Conservation (phyloP, 2,329 filamentous ascomycete genomes). For the Penicillium sp. region DNA sequence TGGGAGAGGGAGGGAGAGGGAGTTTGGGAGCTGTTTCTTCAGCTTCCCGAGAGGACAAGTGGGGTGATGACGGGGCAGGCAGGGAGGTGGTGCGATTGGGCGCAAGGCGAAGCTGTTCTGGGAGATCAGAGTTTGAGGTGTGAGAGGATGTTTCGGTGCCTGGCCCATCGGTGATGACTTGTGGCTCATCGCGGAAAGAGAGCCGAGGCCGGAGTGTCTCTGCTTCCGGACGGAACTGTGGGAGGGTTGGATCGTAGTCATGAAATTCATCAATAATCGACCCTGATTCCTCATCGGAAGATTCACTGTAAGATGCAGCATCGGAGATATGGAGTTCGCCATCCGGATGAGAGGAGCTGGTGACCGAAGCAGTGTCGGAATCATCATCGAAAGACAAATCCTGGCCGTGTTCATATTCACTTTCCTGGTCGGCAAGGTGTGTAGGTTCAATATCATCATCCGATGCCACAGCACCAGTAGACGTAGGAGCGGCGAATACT, state of each 20-base stretch:
- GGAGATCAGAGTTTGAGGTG: slow-evolving; percentile 26
- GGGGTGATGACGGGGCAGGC: slow-evolving; percentile 32
- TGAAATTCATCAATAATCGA: not conserved
- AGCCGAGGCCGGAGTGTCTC: slow-evolving; percentile 27
- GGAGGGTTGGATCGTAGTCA: slow-evolving; percentile 46
- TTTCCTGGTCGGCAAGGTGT: slow-evolving; percentile 24
- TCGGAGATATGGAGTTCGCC: slow-evolving; percentile 4
- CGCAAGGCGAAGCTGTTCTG: slow-evolving; percentile 41
- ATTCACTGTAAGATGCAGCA: slow-evolving; percentile 1
- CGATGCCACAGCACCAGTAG: slow-evolving; percentile 16
- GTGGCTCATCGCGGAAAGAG: slow-evolving; percentile 10
- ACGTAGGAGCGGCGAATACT: slow-evolving; percentile 27
- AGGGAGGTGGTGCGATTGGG: slow-evolving; percentile 34
- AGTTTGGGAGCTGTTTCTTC: slow-evolving; percentile 36
- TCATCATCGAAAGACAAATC: slow-evolving; percentile 9
- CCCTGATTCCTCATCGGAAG: slow-evolving; percentile 2
- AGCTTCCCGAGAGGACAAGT: slow-evolving; percentile 33
- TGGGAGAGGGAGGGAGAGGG: slow-evolving; percentile 34
- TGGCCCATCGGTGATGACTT: not conserved
- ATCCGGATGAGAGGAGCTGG: slow-evolving; percentile 19
- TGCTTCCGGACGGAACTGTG: slow-evolving; percentile 47
- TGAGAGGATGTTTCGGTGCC: slow-evolving; percentile 9
- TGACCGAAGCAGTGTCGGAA: slow-evolving; percentile 15
- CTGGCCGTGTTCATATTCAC: slow-evolving; percentile 15
- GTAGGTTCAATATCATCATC: slow-evolving; percentile 26